Percentiles rank a stretch among this genome's conserved stretches.
Evolutionary conservation across 1,284 basidiomycete species (phyloP).

Genomic region (Tremellales sp.): DNA sequence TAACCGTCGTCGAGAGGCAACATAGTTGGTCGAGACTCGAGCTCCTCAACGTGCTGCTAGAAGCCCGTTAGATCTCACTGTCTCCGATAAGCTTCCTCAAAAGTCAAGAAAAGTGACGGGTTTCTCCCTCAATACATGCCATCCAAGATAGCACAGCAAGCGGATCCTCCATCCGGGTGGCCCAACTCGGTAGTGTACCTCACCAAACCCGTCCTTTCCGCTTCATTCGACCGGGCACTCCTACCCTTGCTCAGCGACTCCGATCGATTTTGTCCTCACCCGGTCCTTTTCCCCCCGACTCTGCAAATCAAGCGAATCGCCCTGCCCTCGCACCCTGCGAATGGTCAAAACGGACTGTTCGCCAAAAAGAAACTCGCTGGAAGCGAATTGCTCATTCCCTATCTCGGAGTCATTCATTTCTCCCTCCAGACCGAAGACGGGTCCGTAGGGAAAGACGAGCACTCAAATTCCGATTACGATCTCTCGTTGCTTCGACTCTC

Average conservation of each 20-base stretch:
- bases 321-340: slow-evolving; percentile 61
- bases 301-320: slow-evolving; percentile 44
- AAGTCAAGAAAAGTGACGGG: too few species aligned
- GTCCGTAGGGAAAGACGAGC: slow-evolving; percentile 12
- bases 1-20: too few species aligned
- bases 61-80: too few species aligned
- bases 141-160: slow-evolving; percentile 22
- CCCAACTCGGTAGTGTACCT: slow-evolving; percentile 41
- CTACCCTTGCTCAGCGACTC: slow-evolving; percentile 28
- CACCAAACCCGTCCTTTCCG: slow-evolving; percentile 34
- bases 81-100: too few species aligned
- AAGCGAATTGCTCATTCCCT: slow-evolving; percentile 68
- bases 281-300: slow-evolving; percentile 5
- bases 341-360: slow-evolving; percentile 77
- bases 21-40: too few species aligned
- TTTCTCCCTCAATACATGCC: too few species aligned
- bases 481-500: slow-evolving; percentile 63
- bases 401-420: slow-evolving; percentile 66
- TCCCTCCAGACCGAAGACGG: slow-evolving; percentile 52
- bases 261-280: slow-evolving; percentile 24
- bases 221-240: slow-evolving; percentile 33
- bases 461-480: slow-evolving; percentile 65
- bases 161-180: slow-evolving; percentile 41
- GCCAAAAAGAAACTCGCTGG: slow-evolving; percentile 64
- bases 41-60: too few species aligned